Evolutionary conservation across 345 rosid species (phyloP).

Genomic region (Aegle marmelos): DNA sequence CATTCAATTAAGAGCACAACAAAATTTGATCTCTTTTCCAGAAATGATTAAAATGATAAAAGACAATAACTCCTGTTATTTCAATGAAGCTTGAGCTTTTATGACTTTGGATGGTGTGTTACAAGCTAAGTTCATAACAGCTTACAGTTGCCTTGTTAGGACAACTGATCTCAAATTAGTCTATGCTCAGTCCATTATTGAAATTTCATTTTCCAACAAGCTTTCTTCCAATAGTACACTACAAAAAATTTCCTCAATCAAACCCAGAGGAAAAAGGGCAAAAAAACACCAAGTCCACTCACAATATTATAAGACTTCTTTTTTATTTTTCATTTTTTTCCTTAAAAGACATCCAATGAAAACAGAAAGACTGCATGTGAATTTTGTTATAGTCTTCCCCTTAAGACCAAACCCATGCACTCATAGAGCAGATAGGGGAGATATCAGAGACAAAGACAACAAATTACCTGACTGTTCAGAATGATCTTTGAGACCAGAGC

Average conservation of each 20-base stretch:
- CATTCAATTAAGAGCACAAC: not conserved
- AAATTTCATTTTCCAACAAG: not conserved
- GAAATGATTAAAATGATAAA: not conserved
- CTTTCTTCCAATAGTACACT: not conserved
- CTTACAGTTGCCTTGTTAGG: not conserved
- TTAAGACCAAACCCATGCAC: not conserved
- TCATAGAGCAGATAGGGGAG: not conserved
- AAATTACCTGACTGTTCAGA: slow-evolving; percentile 65
- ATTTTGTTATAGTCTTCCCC: not conserved
- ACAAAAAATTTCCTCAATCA: not conserved
- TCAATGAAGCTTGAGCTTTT: not conserved
- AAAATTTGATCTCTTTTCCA: not conserved
- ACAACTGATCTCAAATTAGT: not conserved
- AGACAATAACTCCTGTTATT: not conserved
- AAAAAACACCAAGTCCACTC: not conserved
- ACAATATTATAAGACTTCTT: not conserved
- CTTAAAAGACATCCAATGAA: not conserved
- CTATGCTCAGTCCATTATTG: not conserved
- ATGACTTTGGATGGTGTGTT: not conserved
- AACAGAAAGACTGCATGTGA: not conserved
- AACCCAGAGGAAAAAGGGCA: not conserved
- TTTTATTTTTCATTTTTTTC: too few relatives aligned
- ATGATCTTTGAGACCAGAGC: slow-evolving; percentile 52
- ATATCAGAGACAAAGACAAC: not conserved
- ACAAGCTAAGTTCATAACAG: not conserved